Evolutionary conservation across 1,139 yeast species (phyloP).

Genomic region (Protomyces inundatus): DNA sequence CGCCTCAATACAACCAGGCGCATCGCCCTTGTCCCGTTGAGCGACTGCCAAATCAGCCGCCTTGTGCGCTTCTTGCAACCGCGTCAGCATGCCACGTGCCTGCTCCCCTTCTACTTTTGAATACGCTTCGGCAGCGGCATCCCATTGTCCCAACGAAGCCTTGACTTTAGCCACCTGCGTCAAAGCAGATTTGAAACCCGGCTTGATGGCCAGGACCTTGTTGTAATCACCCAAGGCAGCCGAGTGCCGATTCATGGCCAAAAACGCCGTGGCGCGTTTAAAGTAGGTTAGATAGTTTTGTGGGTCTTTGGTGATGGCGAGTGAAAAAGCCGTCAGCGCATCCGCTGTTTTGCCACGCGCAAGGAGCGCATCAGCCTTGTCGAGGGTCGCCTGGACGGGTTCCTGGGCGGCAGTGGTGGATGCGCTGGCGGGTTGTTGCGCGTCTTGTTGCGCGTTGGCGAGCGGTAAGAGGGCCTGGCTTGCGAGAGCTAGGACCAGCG

Average conservation of each 20-base stretch:
- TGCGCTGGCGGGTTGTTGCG: neutral
- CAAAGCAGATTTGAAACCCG: conserved; percentile 40
- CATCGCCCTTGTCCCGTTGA: conserved; percentile 33
- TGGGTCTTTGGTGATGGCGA: conserved; percentile 15
- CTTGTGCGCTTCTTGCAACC: conserved; percentile 28
- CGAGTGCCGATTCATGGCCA: conserved; percentile 39
- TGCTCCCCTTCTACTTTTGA: neutral
- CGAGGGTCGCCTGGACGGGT: conserved; percentile 10
- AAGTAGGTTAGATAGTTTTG: conserved; percentile 38
- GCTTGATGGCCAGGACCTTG: conserved; percentile 38
- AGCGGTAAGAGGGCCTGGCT: no score
- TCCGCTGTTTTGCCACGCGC: conserved; percentile 8
- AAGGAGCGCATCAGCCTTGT: conserved; percentile 13
- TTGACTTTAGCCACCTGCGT: conserved; percentile 39
- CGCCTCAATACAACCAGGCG: conserved; percentile 36
- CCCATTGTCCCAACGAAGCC: conserved; percentile 38
- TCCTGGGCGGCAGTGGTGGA: neutral
- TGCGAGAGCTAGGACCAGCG: no score
- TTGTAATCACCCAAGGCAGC: conserved; percentile 42
- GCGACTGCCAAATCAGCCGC: conserved; percentile 30
- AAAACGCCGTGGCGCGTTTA: conserved; percentile 42
- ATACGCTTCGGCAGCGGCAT: conserved; percentile 34
- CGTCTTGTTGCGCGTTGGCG: no score
- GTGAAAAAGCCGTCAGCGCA: conserved; percentile 6
- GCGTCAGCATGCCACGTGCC: conserved; percentile 18